Conservation (phyloP, 1,284 basidiomycete species). For the Pseudozyma pruni region DNA sequence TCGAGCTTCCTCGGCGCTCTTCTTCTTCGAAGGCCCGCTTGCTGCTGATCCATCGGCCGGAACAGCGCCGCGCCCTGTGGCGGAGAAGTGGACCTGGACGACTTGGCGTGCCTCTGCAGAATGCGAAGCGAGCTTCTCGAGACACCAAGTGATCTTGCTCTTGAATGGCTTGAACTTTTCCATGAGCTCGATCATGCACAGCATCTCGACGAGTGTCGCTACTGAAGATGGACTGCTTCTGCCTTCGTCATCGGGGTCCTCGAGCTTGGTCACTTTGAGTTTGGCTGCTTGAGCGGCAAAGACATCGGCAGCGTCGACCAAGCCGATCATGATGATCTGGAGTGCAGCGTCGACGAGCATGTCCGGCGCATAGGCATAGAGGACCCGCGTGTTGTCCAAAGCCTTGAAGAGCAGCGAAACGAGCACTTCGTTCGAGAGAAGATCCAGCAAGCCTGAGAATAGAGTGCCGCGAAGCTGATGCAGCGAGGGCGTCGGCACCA, state of each 20-base stretch:
- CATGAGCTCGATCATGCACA: constrained; percentile 45
- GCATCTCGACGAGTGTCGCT: constrained; percentile 44
- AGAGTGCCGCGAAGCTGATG: constrained; percentile 41
- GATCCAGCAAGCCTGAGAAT: constrained; percentile 40
- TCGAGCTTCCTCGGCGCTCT: constrained; percentile 51
- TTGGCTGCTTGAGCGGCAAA: constrained; percentile 39
- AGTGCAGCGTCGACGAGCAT: constrained; percentile 88
- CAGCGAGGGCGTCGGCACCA: constrained; percentile 24
- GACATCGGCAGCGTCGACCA: constrained; percentile 45
- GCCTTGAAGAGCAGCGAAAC: constrained; percentile 53
- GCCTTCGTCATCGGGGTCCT: constrained; percentile 13
- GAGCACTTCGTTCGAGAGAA: constrained; percentile 41
- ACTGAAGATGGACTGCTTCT: constrained; percentile 1
- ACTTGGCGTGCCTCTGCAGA: constrained; percentile 15
- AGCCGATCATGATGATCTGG: constrained; percentile 70
- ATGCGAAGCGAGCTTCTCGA: constrained; percentile 42
- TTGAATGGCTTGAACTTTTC: constrained; percentile 55
- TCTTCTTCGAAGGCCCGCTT: constrained; percentile 13
- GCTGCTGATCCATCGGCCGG: constrained; percentile 8
- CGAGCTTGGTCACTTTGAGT: constrained; percentile 11
- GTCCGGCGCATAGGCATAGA: constrained; percentile 70
- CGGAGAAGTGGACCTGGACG: constrained; percentile 21
- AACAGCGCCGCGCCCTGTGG: constrained; percentile 29
- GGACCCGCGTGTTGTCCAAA: constrained; percentile 34
- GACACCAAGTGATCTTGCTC: constrained; percentile 53